Percentiles rank a stretch among this genome's conserved stretches.
These are phyloP conservation scores for Elsinoe ampelina DNA, from an alignment of 2,329 filamentous ascomycete genomes.

Conservation along the genomic window DNA sequence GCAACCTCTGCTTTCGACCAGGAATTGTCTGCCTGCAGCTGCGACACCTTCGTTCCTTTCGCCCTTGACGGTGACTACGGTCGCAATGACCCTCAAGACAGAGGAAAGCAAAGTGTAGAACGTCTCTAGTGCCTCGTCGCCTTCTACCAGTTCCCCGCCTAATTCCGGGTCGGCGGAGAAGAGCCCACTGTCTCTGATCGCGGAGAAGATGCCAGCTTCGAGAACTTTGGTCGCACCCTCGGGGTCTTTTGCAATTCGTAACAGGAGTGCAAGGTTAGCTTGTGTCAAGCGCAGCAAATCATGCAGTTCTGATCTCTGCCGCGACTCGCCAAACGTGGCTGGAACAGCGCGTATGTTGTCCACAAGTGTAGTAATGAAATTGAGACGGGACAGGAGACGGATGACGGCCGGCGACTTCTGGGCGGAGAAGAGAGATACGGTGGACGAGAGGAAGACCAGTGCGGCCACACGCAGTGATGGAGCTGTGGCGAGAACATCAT, in stretches of 20 bases:
- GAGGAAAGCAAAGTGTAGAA: slow-evolving; percentile 79
- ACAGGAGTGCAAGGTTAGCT: slow-evolving; percentile 70
- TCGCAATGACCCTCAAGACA: slow-evolving; percentile 71
- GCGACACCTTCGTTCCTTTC: slow-evolving; percentile 66
- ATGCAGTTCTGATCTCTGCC: slow-evolving; percentile 40
- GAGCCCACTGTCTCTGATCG: slow-evolving; percentile 70
- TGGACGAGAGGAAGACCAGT: slow-evolving; percentile 68
- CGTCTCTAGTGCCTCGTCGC: slow-evolving; percentile 60
- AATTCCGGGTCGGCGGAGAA: slow-evolving; percentile 89
- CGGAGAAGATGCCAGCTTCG: slow-evolving; percentile 76
- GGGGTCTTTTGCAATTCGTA: slow-evolving; percentile 74
- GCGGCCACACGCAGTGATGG: slow-evolving; percentile 75
- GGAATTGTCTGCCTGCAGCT: slow-evolving; percentile 67
- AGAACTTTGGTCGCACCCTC: slow-evolving; percentile 80
- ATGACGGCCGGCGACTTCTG: slow-evolving; percentile 67
- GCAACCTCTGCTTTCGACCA: slow-evolving; percentile 71
- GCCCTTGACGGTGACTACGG: slow-evolving; percentile 71
- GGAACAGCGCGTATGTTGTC: slow-evolving; percentile 76
- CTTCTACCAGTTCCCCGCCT: slow-evolving; percentile 55
- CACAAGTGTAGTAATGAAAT: slow-evolving; percentile 83
- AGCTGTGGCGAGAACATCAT: slow-evolving; percentile 83
- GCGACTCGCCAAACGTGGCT: slow-evolving; percentile 45
- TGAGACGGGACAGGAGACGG: slow-evolving; percentile 70
- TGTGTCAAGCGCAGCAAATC: slow-evolving; percentile 54
- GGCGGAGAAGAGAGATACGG: slow-evolving; percentile 60